These are phyloP conservation scores for Sugiyamaella americana DNA, from an alignment of 805 yeast genomes.

Conservation along the genomic window DNA sequence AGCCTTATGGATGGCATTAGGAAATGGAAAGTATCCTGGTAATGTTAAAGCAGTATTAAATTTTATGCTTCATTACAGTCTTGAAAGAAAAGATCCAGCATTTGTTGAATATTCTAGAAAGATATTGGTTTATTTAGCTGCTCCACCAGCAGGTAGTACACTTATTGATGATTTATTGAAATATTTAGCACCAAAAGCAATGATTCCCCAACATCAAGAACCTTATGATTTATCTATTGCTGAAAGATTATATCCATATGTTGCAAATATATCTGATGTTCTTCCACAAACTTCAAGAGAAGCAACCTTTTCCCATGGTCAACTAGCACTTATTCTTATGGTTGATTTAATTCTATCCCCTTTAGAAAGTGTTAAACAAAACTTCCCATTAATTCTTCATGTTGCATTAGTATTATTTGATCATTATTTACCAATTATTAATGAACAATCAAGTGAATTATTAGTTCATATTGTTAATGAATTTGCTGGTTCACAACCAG, in stretches of 20 bases:
- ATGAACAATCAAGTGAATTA: constrained; percentile 74
- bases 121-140: constrained; percentile 62
- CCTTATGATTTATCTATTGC: constrained; percentile 31
- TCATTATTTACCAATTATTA: constrained; percentile 78
- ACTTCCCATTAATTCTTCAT: constrained; percentile 71
- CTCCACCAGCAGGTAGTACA: constrained; percentile 47
- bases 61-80: constrained; percentile 60
- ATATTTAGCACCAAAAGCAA: constrained; percentile 74
- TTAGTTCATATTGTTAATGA: constrained; percentile 67
- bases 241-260: constrained; percentile 54
- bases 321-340: constrained; percentile 74
- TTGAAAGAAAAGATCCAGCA: constrained; percentile 60
- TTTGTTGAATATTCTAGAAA: constrained; percentile 79
- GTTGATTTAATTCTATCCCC: constrained; percentile 73
- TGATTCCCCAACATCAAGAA: constrained; percentile 67
- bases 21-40: constrained; percentile 58
- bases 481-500: constrained; percentile 38
- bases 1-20: constrained; percentile 93
- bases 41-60: constrained; percentile 69
- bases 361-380: constrained; percentile 48
- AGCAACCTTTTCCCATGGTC: constrained; percentile 80
- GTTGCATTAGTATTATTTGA: constrained; percentile 75
- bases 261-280: constrained; percentile 60
- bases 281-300: constrained; percentile 52
- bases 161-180: constrained; percentile 53